phyloP scores from a whole-genome alignment of 73 alveolate species.

The Breviolum minutum region DNA sequence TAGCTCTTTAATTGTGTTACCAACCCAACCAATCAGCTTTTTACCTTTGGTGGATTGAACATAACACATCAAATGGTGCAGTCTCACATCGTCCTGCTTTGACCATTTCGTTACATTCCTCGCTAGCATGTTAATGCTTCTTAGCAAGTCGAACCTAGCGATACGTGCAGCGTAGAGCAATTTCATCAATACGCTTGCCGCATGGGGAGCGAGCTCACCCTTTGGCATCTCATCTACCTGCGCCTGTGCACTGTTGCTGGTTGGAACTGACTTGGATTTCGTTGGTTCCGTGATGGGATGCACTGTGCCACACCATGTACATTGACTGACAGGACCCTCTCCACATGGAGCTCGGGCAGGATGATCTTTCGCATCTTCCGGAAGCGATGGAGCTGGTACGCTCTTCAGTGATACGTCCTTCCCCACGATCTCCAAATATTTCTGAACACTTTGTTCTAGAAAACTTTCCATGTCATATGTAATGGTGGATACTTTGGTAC shows the following conservation, averaged over 20 bases:
- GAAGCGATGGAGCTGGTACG: background rate
- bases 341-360: background rate
- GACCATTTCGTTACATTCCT: conserved; percentile 41
- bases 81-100: background rate
- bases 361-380: background rate
- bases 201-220: too few species aligned
- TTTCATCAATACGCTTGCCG: conserved; percentile 46
- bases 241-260: too few species aligned
- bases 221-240: too few species aligned
- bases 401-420: background rate
- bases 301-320: conserved; percentile 52
- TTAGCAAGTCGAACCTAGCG: background rate
- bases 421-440: conserved; percentile 2
- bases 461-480: conserved; percentile 26
- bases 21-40: conserved; percentile 37
- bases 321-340: background rate
- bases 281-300: conserved; percentile 46
- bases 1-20: background rate
- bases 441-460: background rate
- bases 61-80: conserved; percentile 29
- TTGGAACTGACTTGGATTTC: too few species aligned
- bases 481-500: background rate
- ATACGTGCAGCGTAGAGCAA: conserved; percentile 35
- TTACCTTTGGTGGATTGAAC: background rate
- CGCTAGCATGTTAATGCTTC: conserved; percentile 7